Conservation (phyloP, 306 rosid species). For the Herpetospermum pedunculosum region DNA sequence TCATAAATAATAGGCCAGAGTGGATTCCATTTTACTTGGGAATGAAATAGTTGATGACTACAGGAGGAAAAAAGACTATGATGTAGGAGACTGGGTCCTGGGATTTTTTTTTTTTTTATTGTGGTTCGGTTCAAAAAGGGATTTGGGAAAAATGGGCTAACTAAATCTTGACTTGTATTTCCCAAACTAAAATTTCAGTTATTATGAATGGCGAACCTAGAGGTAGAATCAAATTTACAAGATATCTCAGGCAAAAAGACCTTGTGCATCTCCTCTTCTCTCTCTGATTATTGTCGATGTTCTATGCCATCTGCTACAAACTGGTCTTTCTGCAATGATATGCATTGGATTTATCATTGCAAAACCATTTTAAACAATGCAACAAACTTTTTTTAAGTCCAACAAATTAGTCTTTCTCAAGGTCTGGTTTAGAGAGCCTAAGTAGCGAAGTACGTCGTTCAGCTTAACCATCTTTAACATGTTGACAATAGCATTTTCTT, state of each 20-base stretch:
- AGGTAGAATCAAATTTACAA: background rate
- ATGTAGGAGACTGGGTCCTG: background rate
- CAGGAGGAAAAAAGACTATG: background rate
- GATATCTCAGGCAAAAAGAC: background rate
- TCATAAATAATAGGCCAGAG: background rate
- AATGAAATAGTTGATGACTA: background rate
- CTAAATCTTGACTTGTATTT: background rate
- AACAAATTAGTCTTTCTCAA: background rate
- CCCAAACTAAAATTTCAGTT: background rate
- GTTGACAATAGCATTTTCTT: background rate
- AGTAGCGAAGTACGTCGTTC: background rate
- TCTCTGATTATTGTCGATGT: background rate
- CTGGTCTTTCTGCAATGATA: too few relatives aligned
- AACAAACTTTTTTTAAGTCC: too few relatives aligned
- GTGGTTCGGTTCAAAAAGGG: background rate
- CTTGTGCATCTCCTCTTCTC: background rate
- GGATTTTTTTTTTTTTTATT: too few relatives aligned
- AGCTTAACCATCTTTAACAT: background rate
- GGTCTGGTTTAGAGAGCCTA: background rate
- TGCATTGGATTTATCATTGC: too few relatives aligned
- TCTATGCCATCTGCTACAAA: background rate
- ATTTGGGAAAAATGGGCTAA: background rate
- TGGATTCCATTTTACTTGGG: background rate
- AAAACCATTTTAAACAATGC: too few relatives aligned
- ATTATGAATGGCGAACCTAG: background rate